Evolutionary conservation across 169 alveolate species (phyloP), one percentile per base, ranked within the genome.

Genomic region (Plasmodium vivax): DNA sequence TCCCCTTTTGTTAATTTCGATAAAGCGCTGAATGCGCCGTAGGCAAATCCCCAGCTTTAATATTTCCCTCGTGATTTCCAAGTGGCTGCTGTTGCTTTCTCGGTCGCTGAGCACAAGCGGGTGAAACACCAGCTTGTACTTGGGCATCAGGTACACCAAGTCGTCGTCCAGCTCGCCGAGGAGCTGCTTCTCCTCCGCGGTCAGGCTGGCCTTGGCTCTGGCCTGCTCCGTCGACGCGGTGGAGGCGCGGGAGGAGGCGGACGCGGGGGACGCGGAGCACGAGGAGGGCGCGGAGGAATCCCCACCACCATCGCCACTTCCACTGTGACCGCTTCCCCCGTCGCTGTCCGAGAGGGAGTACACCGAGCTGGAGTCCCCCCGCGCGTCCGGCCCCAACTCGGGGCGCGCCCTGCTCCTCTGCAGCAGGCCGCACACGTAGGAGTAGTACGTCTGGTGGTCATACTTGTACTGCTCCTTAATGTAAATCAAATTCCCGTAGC

Each of bases 1-100:
- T 10, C 94, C 73, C 43, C 94, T 80, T 80, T 90, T 90, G 38
- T 90, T 90, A 45, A 90, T 90, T 80, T 90, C 94, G 0, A 90
- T 68, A 72, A 90, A 90, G 27, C 83, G 80, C 68, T 90, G 91
- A 19, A 90, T 90, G 45, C 56, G 68, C n/a, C 94, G 41, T 90
- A 90, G 32, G 72, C 43, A 90, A 34, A 90, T 80, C 10, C 94
- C 94, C 43, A 90, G 51, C 51, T 90, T 34, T 36, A 90, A 19
- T 19, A 90, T 90, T 62, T 90, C 94, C 23, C 30, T 90, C 3
- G 83, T 62, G 8, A 90, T 90, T 90, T 90, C 90, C 51, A 90
- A 43, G 71, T 90, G 82, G 47, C 91, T 80, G n/a, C 83, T 90
- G 36, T 80, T 90, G 27, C 82, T 38, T 23, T 90, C 84, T 8